These are phyloP conservation scores for Leucocoprinus leucothites DNA, from an alignment of 768 basidiomycete species.

Conservation along the genomic window DNA sequence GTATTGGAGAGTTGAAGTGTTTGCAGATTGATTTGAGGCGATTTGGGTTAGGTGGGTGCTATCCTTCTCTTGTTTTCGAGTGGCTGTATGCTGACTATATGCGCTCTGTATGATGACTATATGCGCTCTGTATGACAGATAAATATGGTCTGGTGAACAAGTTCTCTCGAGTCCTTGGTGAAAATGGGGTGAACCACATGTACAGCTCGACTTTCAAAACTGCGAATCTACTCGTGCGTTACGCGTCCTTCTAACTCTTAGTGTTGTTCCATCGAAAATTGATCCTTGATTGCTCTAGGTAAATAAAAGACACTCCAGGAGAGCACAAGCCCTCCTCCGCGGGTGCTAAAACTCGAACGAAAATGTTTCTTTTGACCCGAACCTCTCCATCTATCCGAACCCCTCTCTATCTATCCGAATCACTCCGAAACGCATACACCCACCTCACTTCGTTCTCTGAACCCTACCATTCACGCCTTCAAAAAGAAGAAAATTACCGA, in stretches of 20 bases:
- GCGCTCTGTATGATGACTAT: background rate
- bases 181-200: conserved; percentile 78
- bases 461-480: too few species aligned
- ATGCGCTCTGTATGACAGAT: conserved; percentile 36
- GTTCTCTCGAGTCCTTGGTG: conserved; percentile 70
- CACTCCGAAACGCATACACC: too few species aligned
- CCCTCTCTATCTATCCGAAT: too few species aligned
- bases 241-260: background rate
- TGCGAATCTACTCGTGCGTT: conserved; percentile 68
- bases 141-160: conserved; percentile 77
- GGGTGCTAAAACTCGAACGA: conserved; percentile 44
- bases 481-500: too few species aligned
- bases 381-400: too few species aligned
- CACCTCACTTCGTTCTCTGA: too few species aligned
- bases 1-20: conserved; percentile 52
- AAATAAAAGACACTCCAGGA: conserved; percentile 52
- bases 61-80: conserved; percentile 1
- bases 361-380: too few species aligned
- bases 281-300: conserved; percentile 32
- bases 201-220: conserved; percentile 84
- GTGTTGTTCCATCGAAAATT: background rate
- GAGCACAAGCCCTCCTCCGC: conserved; percentile 56
- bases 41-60: conserved; percentile 61
- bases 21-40: conserved; percentile 72
- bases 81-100: background rate